Evolutionary conservation across 192 early-diverging fungal genomes (phyloP), one percentile per base, ranked within the genome.

Genomic region (Entomortierella lignicola): DNA sequence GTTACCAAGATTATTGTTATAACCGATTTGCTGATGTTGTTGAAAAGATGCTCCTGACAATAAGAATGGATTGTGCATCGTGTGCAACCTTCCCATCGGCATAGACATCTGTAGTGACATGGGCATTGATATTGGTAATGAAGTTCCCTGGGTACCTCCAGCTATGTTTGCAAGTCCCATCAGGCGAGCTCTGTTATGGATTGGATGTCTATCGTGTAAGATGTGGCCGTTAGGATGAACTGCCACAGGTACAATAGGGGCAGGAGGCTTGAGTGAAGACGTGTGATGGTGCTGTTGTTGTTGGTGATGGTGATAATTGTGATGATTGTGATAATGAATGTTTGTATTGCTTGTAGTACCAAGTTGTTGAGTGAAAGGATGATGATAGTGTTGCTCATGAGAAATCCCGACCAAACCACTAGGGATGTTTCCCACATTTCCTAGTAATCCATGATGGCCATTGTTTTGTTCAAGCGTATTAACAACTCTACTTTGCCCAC

Each of bases 161-260:
- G 23, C 37, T 12, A 41, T 47, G 20, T 48, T 53, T 1, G 61
- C 66, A 13, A 65, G 62, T 15, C 50, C 63, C 47, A 79, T 32
- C 62, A 79, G 26, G 15, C 75, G 66, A 0, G 67, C 75, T 15
- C 75, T 53, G 29, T 79, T 79, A 44, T 69, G 75, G 62, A 79
- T 79, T 0, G 75, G 75, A 25, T 79, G 75, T 10, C 75, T 67
- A 25, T 55, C 75, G 32, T 79, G 75, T 0, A 79, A 29, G 52
- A 79, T 70, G 21, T 70, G 75, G 15, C 75, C 75, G n/a, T 79
- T 79, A 0, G 75, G 75, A 31, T 79, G 75, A 31, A 64, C 65
- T 3, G 65, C 31, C 21, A 62, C 54, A 8, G 63, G 63, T 0
- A 55, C 39, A 7, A 69, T 51, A 1, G 65, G 54, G n/a, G 25